Conservation (phyloP, 305 asterid genomes). For the Vinca major region DNA sequence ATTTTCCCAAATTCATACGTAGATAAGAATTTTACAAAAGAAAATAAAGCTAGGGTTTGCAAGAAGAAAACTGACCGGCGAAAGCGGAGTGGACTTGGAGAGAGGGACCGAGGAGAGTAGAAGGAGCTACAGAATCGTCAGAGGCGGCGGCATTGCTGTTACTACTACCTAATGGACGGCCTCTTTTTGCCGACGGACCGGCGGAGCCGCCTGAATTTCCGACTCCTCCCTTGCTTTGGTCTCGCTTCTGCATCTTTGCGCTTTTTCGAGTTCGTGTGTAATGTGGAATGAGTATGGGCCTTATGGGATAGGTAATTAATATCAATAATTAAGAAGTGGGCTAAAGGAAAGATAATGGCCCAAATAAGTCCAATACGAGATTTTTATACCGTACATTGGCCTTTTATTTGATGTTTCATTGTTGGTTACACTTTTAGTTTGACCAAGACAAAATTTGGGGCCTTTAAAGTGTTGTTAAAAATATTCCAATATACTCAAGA, state of each 20-base stretch:
- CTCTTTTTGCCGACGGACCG: conserved; percentile 73
- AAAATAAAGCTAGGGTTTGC: conserved; percentile 18
- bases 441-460: too few relatives aligned
- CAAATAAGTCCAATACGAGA: too few relatives aligned
- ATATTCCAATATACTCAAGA: too few relatives aligned
- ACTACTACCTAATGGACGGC: conserved; percentile 85
- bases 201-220: conserved; percentile 64
- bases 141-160: conserved; percentile 36
- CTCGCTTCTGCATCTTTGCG: conserved; percentile 51
- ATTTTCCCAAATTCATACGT: neutral
- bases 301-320: too few relatives aligned
- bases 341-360: too few relatives aligned
- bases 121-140: conserved; percentile 59
- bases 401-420: too few relatives aligned
- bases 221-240: conserved; percentile 41
- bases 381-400: too few relatives aligned
- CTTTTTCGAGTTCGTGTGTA: neutral
- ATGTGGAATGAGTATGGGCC: neutral
- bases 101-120: conserved; percentile 81
- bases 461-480: too few relatives aligned
- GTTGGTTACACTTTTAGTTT: too few relatives aligned
- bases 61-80: conserved; percentile 46
- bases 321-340: too few relatives aligned
- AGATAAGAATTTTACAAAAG: neutral
- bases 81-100: conserved; percentile 82